Evolutionary conservation across 1,139 yeast species (phyloP), one percentile per base, ranked within the genome.

Genomic region (Blastobotrys aristatus): DNA sequence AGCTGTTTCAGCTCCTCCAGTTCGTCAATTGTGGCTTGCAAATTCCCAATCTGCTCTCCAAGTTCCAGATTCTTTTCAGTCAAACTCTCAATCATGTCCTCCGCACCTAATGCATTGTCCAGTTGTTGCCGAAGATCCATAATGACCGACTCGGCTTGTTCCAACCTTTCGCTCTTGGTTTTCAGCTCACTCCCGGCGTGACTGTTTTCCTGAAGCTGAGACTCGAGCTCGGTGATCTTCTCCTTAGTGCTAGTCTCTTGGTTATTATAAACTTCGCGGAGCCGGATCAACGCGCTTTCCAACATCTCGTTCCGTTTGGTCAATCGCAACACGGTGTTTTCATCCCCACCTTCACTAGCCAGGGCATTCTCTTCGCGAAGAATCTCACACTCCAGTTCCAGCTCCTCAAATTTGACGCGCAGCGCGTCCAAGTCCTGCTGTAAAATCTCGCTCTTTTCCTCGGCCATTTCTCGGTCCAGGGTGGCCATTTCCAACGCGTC

Each of bases 1-100:
- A 85, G 64, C 39, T 74, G 79, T 50, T 76, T 79, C 20, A 84
- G 62, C 47, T 80, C 81, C 44, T 76, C 81, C 34, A 83, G 67
- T 50, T 85, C 89, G 4, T 70, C 70, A 1, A 83, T 67, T 0
- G 77, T 71, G 10, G 48, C 59, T 39, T 71, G 65, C 34, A 81
- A 64, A 16, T 60, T 61, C 1, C 59, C 58, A 14, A 79, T 67
- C 44, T 73, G 67, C 20, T 64, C 68, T 10, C 58, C 60, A 20
- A 82, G 65, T 18, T 66, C 72, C 13, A 76, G 67, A 54, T 84
- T 84, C 52, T 81, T 75, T 5, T 69, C 64, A 0, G 84, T 78
- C 44, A 84, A 65, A 22, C 68, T 72, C 44, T 82, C 88, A 24
- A 83, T 73, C 48, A 83, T 62, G 27, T 59, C 62, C 44, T 66